Evolutionary conservation across 495 filamentous ascomycete genomes (phyloP).

Genomic region (Penicillium pancosmium): DNA sequence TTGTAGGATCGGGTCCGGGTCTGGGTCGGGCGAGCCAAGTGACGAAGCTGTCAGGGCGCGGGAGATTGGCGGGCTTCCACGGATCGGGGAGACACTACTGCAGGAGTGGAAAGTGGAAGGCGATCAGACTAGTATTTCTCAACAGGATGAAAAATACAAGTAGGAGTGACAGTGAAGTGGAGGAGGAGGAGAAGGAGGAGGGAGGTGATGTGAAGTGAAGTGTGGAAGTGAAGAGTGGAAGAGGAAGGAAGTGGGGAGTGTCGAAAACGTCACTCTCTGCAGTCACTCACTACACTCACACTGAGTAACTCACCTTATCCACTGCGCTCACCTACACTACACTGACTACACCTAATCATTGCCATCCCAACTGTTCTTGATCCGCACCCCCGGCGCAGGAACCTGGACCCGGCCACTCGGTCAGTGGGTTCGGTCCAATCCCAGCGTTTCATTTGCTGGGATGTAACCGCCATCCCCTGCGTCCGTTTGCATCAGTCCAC

Average conservation of each 20-base stretch:
- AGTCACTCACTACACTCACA: no score
- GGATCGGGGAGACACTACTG: slow-evolving; percentile 23
- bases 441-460: not conserved
- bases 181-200: not conserved
- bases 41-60: slow-evolving; percentile 41
- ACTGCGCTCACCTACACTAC: no score
- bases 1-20: not conserved
- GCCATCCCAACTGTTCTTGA: slow-evolving; percentile 21
- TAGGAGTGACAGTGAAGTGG: not conserved
- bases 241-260: slow-evolving; percentile 2
- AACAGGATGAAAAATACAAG: no score
- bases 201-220: slow-evolving; percentile 2
- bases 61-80: slow-evolving; percentile 44
- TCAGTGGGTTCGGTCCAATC: slow-evolving; percentile 9
- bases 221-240: no score
- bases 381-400: slow-evolving; percentile 25
- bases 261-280: not conserved
- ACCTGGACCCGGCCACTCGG: slow-evolving; percentile 23
- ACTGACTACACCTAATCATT: not conserved
- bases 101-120: no score
- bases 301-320: no score
- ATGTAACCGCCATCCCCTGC: slow-evolving; percentile 4
- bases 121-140: no score
- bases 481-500: not conserved
- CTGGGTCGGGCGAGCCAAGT: slow-evolving; percentile 32